Conservation (phyloP, 2,329 filamentous ascomycete genomes). For the Botrytis cinerea region DNA sequence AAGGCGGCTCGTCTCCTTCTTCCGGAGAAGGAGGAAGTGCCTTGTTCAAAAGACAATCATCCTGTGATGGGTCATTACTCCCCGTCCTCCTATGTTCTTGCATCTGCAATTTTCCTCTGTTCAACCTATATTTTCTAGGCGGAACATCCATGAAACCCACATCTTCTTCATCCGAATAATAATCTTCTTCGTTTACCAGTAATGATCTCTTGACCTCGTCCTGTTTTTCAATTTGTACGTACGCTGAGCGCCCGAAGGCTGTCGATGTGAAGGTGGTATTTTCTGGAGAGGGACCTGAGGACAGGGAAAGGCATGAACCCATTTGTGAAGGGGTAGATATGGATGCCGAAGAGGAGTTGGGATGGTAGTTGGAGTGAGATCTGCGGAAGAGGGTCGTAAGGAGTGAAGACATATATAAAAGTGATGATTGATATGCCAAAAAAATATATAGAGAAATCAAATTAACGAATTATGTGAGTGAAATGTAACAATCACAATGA, state of each 20-base stretch:
- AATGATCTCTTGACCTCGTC: not conserved
- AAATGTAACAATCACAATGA: not conserved
- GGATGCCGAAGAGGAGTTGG: not conserved
- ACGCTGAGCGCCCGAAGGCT: slow-evolving; percentile 12
- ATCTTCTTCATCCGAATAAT: slow-evolving; percentile 20
- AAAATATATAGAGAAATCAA: not conserved
- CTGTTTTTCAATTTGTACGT: slow-evolving; percentile 15
- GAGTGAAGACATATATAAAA: slow-evolving; percentile 13
- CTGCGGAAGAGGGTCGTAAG: slow-evolving; percentile 7
- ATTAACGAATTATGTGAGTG: not conserved
- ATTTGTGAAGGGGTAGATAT: not conserved
- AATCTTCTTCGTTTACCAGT: slow-evolving; percentile 1
- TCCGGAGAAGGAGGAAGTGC: not conserved
- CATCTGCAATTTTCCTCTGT: not conserved
- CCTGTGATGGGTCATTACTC: not conserved
- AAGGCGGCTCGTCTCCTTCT: slow-evolving; percentile 8
- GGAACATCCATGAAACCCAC: not conserved
- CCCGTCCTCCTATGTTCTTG: not conserved
- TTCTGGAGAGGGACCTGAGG: not conserved
- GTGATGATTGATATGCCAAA: not conserved
- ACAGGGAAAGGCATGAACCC: slow-evolving; percentile 12
- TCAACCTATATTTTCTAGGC: not conserved
- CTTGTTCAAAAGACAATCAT: not conserved
- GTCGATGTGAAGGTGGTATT: slow-evolving; percentile 14
- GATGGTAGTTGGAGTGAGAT: not conserved